Evolutionary conservation across 805 yeast genomes (phyloP).

Genomic region (Metschnikowia henanensis): DNA sequence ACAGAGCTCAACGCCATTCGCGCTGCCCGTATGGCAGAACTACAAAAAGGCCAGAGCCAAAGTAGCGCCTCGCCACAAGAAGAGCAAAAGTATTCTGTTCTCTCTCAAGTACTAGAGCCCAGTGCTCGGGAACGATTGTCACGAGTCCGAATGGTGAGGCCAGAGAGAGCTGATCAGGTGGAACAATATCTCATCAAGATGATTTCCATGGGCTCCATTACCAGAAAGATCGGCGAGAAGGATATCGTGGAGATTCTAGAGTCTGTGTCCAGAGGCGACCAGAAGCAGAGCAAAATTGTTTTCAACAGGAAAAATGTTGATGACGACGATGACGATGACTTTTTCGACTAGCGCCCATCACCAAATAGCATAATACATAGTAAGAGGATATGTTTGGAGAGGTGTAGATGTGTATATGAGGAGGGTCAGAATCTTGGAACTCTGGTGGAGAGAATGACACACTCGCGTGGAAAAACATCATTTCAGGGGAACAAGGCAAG

Average conservation of each 20-base stretch:
- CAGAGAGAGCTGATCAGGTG: conserved; percentile 87
- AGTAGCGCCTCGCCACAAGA: conserved; percentile 19
- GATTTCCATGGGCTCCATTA: conserved; percentile 74
- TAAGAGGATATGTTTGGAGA: too few species aligned
- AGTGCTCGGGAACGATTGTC: conserved; percentile 86
- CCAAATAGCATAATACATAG: neutral
- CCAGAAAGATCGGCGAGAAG: conserved; percentile 71
- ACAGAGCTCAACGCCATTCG: conserved; percentile 86
- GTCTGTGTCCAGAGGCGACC: conserved; percentile 74
- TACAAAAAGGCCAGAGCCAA: conserved; percentile 58
- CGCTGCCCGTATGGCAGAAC: conserved; percentile 86
- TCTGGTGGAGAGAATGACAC: too few species aligned
- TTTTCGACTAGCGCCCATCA: conserved; percentile 25
- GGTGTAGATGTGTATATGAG: too few species aligned
- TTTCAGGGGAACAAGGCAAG: too few species aligned
- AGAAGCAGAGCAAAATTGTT: conserved; percentile 65
- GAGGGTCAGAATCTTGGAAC: too few species aligned
- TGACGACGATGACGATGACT: conserved; percentile 33
- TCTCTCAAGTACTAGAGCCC: conserved; percentile 75
- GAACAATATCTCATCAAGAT: conserved; percentile 75
- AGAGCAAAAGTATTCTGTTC: conserved; percentile 41
- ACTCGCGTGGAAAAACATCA: too few species aligned
- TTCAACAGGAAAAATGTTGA: conserved; percentile 43
- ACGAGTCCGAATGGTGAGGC: conserved; percentile 84
- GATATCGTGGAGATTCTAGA: conserved; percentile 84